Conservation (phyloP, 2,329 filamentous ascomycete genomes). For the Pezicula neosporulosa region DNA sequence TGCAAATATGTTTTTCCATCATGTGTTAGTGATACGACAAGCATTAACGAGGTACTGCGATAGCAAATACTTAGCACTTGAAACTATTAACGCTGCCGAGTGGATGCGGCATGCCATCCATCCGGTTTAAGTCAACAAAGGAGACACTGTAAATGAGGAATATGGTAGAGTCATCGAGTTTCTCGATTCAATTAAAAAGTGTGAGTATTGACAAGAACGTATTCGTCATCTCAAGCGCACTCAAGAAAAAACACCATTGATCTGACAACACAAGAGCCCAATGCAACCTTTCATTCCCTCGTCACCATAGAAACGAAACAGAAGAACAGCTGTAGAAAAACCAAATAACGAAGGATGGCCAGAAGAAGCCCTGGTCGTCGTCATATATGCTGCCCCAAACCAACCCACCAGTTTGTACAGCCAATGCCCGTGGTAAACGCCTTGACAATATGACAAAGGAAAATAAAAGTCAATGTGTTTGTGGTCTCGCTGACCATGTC, state of each 20-base stretch:
- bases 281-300: constrained; percentile 10
- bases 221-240: constrained; percentile 7
- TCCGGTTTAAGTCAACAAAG: too few relatives aligned
- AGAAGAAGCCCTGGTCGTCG: constrained; percentile 1
- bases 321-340: background rate
- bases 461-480: constrained; percentile 18
- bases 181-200: constrained; percentile 15
- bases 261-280: constrained; percentile 1
- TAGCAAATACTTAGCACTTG: too few relatives aligned
- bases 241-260: constrained; percentile 11
- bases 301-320: constrained; percentile 8
- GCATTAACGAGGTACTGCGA: too few relatives aligned
- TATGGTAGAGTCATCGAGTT: constrained; percentile 1
- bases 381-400: constrained; percentile 15
- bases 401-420: constrained; percentile 14
- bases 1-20: too few relatives aligned
- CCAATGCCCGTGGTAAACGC: constrained; percentile 13
- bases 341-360: constrained; percentile 4
- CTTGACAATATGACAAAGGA: constrained; percentile 15
- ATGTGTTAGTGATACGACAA: too few relatives aligned
- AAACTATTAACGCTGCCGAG: too few relatives aligned
- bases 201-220: constrained; percentile 12
- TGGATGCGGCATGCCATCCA: too few relatives aligned
- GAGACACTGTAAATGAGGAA: too few relatives aligned
- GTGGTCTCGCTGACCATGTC: constrained; percentile 5